Conservation (phyloP, 805 yeast species). For the Kuraishia piskuri region DNA sequence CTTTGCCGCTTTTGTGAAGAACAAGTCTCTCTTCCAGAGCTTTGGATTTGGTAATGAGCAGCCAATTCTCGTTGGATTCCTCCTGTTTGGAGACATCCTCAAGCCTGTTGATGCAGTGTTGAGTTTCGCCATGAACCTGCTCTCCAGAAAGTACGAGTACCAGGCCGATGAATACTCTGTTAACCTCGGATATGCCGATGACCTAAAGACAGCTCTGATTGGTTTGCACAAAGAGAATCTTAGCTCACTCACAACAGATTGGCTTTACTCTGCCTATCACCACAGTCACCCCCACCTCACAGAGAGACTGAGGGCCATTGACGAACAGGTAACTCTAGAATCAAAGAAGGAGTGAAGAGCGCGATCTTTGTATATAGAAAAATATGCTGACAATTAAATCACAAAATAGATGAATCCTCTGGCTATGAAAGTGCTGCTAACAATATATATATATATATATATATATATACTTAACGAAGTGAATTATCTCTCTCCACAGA, state of each 20-base stretch:
- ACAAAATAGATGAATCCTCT: neutral
- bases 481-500: too few species aligned
- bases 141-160: conserved; percentile 83
- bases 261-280: conserved; percentile 81
- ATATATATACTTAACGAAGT: too few species aligned
- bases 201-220: conserved; percentile 65
- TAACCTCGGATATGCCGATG: conserved; percentile 58
- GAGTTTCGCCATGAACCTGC: conserved; percentile 56
- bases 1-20: conserved; percentile 75
- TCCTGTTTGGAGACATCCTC: conserved; percentile 69
- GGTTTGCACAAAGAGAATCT: conserved; percentile 74
- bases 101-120: conserved; percentile 68
- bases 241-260: conserved; percentile 80
- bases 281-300: conserved; percentile 88
- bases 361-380: neutral
- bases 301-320: conserved; percentile 79
- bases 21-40: conserved; percentile 65
- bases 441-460: too few species aligned
- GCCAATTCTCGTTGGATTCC: conserved; percentile 77
- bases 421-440: too few species aligned
- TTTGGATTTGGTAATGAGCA: conserved; percentile 64
- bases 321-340: conserved; percentile 13
- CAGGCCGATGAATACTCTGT: conserved; percentile 90
- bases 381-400: neutral
- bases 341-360: conserved; percentile 1